A percentile compares a stretch with the other conserved stretches of the same genome.
Conservation (phyloP, 805 yeast genomes). For the Teunomyces pallodes region DNA sequence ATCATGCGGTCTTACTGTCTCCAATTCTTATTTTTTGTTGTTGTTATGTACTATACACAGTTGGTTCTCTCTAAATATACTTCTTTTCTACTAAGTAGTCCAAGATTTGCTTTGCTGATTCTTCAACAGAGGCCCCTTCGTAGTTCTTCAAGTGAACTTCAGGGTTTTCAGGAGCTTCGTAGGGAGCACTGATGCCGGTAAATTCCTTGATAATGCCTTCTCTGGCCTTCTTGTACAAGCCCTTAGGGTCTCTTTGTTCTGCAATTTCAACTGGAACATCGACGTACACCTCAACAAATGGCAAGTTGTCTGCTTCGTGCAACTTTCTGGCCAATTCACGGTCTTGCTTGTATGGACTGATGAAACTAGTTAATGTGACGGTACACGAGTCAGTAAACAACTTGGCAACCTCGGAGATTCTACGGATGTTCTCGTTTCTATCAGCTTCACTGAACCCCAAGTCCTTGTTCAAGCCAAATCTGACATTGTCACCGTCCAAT, state of each 20-base stretch:
- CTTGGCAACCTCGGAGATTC: conserved; percentile 93
- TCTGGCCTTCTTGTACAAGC: conserved; percentile 93
- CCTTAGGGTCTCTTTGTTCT: conserved; percentile 96
- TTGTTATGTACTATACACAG: too few species aligned
- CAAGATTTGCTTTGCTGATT: conserved; percentile 70
- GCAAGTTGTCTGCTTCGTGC: conserved; percentile 70
- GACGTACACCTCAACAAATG: conserved; percentile 86
- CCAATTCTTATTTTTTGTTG: too few species aligned
- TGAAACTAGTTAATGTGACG: conserved; percentile 86
- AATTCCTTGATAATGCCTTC: conserved; percentile 92
- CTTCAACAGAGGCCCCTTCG: conserved; percentile 64
- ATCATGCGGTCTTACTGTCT: not conserved
- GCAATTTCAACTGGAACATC: conserved; percentile 95
- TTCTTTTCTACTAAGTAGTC: conserved; percentile 60
- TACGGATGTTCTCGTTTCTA: conserved; percentile 90
- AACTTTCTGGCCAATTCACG: conserved; percentile 82
- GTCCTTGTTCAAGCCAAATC: conserved; percentile 94
- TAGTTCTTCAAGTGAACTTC: conserved; percentile 81
- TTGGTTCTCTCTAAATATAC: conserved; percentile 21
- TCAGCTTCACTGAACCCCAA: conserved; percentile 89
- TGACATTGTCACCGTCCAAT: conserved; percentile 89
- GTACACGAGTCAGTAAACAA: conserved; percentile 91
- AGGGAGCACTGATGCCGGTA: conserved; percentile 95
- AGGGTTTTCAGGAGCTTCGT: conserved; percentile 85
- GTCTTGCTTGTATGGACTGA: conserved; percentile 85